Base-by-base conservation (phyloP, 2,329 filamentous ascomycete genomes). In the Fusarium succisae region DNA sequence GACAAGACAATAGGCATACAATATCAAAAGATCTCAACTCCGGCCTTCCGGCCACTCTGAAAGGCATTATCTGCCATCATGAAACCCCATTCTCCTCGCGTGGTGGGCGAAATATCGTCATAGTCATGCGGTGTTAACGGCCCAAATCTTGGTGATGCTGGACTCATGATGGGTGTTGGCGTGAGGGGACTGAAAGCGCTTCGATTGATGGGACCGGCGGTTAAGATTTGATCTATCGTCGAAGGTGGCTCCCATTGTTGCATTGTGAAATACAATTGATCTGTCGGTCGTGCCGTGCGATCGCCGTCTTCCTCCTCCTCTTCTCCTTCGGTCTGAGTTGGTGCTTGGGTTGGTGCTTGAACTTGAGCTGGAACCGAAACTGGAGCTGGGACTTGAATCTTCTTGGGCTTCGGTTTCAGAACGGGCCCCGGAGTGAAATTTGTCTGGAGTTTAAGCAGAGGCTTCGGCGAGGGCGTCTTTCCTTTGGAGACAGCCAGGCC, bases 81-180 rank as follows among this genome's bases (percentile, higher is more conserved):
- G 76, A 89, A 89, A 0, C 89, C 88, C 90, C 90, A 92, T 80
- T 91, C 90, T 10, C 88, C 88, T 45, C 87, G 84, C 14, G 90
- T 91, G 30, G 88, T 86, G 11, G 90, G 90, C 56, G 89, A 91
- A 63, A 91, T 89, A 76, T 92, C 90, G 26, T 90, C 89, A 71
- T 88, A 89, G 13, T 83, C 86, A 71, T 91, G 90, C 3, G 89
- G 90, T 64, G 90, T 91, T 81, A 83, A 79, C 3, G 89, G 87
- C 0, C 87, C 88, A 26, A 85, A 72, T 54, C 66, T 78, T 62
- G 65, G 51, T 5, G 76, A 76, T 20, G 65, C 67, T 39, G 76
- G 73, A 44, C 78, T 77, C 57, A 79, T 71, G 14, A 65, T 55
- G 13, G 77, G 69, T 12, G 74, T 76, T 6, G 76, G 74, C n/a